Conservation (phyloP, 805 yeast genomes). For the Kluyveromyces lactis region DNA sequence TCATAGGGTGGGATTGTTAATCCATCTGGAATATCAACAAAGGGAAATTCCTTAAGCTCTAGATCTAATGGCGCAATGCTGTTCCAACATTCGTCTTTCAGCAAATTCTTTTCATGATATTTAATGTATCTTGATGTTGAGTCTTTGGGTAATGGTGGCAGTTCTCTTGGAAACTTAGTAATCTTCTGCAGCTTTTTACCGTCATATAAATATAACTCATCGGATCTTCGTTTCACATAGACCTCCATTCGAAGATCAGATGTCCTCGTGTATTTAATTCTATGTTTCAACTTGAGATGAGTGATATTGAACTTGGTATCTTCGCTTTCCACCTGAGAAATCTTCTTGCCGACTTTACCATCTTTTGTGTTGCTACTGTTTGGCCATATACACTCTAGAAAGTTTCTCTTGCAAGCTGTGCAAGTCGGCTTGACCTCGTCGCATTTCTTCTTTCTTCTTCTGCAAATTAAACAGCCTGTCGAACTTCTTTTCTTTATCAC, state of each 20-base stretch:
- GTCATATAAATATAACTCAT: background rate
- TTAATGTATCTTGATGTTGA: background rate
- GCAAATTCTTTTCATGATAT: background rate
- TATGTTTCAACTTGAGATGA: background rate
- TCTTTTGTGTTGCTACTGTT: conserved; percentile 5
- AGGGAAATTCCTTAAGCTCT: conserved; percentile 4
- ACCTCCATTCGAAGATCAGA: background rate
- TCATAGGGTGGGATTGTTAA: conserved; percentile 8
- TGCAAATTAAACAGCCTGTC: conserved; percentile 72
- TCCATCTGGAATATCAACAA: conserved; percentile 7
- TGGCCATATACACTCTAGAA: conserved; percentile 67
- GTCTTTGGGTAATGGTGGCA: background rate
- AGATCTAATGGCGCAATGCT: conserved; percentile 1
- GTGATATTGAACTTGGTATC: conserved; percentile 2
- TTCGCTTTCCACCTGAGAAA: background rate
- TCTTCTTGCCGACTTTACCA: too few species aligned
- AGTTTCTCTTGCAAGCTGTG: conserved; percentile 55
- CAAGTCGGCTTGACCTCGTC: conserved; percentile 65
- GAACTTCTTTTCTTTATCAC: conserved; percentile 40
- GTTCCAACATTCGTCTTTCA: background rate
- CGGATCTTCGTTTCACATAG: background rate
- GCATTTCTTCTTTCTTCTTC: conserved; percentile 70
- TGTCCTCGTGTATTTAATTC: background rate
- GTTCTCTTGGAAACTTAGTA: background rate
- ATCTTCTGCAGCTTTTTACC: background rate